Percentiles rank a stretch among this genome's conserved stretches.
These are phyloP conservation scores for Porcisia deanei DNA, from an alignment of 208 protist species.

Conservation along the genomic window DNA sequence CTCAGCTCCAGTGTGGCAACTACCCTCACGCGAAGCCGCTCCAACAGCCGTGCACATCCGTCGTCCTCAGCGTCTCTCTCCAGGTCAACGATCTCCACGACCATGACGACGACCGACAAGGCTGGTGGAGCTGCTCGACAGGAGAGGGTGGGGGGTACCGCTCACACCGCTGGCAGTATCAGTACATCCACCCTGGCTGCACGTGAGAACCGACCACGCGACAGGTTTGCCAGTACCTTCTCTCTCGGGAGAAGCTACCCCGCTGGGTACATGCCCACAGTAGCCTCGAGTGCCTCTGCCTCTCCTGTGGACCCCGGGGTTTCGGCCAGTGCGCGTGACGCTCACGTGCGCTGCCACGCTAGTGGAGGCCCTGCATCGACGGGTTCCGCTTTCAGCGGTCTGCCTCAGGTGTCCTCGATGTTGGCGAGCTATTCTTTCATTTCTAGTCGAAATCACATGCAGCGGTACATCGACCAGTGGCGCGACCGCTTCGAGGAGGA, in stretches of 20 bases:
- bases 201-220: background rate
- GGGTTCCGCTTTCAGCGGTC: background rate
- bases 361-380: slow-evolving; percentile 2
- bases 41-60: slow-evolving; percentile 12
- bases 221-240: slow-evolving; percentile 2
- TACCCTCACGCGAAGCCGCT: slow-evolving; percentile 27
- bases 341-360: slow-evolving; percentile 2
- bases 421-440: slow-evolving; percentile 16
- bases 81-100: background rate
- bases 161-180: background rate
- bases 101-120: background rate
- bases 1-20: slow-evolving; percentile 21
- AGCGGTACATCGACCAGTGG: slow-evolving; percentile 59
- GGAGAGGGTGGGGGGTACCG: background rate
- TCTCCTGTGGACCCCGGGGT: slow-evolving; percentile 12
- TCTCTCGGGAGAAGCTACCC: background rate
- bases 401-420: background rate
- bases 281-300: background rate
- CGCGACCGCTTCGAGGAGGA: slow-evolving; percentile 60
- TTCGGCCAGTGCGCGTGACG: background rate
- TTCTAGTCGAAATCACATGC: slow-evolving; percentile 29
- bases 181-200: background rate
- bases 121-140: background rate
- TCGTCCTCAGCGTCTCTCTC: slow-evolving; percentile 1
- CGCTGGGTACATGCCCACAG: background rate